Evolutionary conservation across 768 basidiomycete genomes (phyloP).

Genomic region (Pleurotus tuber-regium): DNA sequence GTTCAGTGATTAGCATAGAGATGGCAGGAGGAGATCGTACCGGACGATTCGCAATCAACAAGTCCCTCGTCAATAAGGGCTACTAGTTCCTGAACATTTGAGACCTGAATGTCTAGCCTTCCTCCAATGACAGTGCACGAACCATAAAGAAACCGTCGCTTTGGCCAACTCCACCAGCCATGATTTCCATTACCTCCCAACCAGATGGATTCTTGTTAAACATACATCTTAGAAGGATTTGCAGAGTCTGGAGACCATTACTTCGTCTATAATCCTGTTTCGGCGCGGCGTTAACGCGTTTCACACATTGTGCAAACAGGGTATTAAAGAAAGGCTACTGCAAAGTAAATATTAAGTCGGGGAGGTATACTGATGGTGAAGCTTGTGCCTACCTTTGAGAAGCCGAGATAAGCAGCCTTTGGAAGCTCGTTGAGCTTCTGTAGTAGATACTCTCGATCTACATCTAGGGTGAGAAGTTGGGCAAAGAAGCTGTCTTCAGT

Average conservation of each 20-base stretch:
- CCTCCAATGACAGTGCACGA: not conserved
- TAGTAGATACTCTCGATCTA: slow-evolving; percentile 46
- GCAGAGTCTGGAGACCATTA: slow-evolving; percentile 52
- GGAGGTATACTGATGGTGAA: slow-evolving; percentile 8
- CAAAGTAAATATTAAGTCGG: no score
- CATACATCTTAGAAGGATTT: slow-evolving; percentile 42
- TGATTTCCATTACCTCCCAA: slow-evolving; percentile 72
- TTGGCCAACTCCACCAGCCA: slow-evolving; percentile 56
- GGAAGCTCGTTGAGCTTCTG: slow-evolving; percentile 36
- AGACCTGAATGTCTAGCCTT: not conserved
- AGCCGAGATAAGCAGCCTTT: slow-evolving; percentile 48
- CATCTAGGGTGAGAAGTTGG: slow-evolving; percentile 48
- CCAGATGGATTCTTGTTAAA: slow-evolving; percentile 60
- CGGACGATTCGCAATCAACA: slow-evolving; percentile 41
- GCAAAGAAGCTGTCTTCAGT: slow-evolving; percentile 49
- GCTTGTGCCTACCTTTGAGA: slow-evolving; percentile 43
- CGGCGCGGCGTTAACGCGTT: slow-evolving; percentile 30
- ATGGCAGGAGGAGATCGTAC: slow-evolving; percentile 28
- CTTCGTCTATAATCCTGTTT: slow-evolving; percentile 34
- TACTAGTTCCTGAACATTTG: slow-evolving; percentile 42
- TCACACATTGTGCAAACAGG: slow-evolving; percentile 47
- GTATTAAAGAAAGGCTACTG: slow-evolving; percentile 52
- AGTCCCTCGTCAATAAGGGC: slow-evolving; percentile 45
- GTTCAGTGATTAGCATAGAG: no score
- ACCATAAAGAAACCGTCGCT: slow-evolving; percentile 62